Percentiles rank a stretch among this genome's conserved stretches.
These are phyloP conservation scores for Singerocomus inundabilis DNA, from an alignment of 1,284 basidiomycete species.

Conservation along the genomic window DNA sequence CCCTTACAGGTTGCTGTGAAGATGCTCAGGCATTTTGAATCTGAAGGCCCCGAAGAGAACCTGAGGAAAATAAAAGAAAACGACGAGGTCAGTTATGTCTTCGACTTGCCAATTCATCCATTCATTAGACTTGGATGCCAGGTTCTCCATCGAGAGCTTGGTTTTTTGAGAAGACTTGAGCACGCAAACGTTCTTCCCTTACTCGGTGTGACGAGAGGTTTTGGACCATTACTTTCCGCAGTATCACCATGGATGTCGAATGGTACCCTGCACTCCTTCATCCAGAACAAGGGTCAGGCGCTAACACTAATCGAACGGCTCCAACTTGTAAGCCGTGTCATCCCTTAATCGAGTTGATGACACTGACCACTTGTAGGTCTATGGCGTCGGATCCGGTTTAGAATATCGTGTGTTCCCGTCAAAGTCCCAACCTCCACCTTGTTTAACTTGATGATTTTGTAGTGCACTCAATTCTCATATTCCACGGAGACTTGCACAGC, in stretches of 20 bases:
- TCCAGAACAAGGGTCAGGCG: not conserved
- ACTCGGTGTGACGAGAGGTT: conserved; percentile 2
- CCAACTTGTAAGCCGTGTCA: not conserved
- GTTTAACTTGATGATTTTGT: not conserved
- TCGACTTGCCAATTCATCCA: no score
- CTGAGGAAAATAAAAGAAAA: not conserved
- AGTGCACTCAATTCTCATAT: conserved; percentile 12
- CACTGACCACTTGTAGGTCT: not conserved
- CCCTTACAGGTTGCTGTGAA: conserved; percentile 7
- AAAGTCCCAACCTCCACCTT: rapidly evolving
- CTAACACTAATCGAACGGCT: not conserved
- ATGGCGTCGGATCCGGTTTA: conserved; percentile 2
- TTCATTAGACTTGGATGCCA: not conserved
- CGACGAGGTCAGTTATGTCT: not conserved
- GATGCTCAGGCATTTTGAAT: conserved; percentile 1
- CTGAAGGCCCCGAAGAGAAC: not conserved
- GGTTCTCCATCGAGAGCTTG: conserved; percentile 2
- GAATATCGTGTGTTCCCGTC: conserved; percentile 2
- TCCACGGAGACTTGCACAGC: conserved; percentile 11
- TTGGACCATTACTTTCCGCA: not conserved
- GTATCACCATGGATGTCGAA: conserved; percentile 4
- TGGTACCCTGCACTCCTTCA: conserved; percentile 3
- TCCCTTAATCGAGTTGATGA: not conserved
- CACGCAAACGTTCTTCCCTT: conserved; percentile 8
- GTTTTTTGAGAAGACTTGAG: conserved; percentile 3